Evolutionary conservation across 495 filamentous ascomycete species (phyloP).

Genomic region (Penicillium maclennaniae): DNA sequence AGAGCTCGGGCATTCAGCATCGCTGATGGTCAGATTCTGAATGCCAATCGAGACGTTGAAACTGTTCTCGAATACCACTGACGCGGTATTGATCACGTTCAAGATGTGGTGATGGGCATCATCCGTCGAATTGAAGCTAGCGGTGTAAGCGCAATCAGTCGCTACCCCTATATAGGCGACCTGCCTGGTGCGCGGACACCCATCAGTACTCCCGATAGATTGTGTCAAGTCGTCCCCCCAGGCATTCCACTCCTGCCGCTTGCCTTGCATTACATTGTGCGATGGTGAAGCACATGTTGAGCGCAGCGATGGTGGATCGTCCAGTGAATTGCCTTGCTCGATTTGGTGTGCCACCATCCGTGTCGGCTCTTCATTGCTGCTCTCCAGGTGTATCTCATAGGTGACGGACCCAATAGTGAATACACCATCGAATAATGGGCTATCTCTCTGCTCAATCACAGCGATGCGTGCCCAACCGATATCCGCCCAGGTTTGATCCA

Average conservation of each 20-base stretch:
- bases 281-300: too few relatives aligned
- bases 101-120: slow-evolving; percentile 64
- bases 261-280: background rate
- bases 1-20: slow-evolving; percentile 60
- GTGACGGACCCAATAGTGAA: too few relatives aligned
- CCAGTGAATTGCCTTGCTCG: too few relatives aligned
- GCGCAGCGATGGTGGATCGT: too few relatives aligned
- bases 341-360: too few relatives aligned
- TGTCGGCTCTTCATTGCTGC: too few relatives aligned
- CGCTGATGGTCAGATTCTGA: slow-evolving; percentile 70
- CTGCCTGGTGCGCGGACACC: slow-evolving; percentile 74
- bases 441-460: too few relatives aligned
- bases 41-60: slow-evolving; percentile 89
- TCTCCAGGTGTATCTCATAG: too few relatives aligned
- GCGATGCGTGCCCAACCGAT: too few relatives aligned
- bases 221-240: slow-evolving; percentile 19
- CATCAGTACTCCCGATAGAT: slow-evolving; percentile 69
- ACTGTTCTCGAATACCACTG: slow-evolving; percentile 71
- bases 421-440: too few relatives aligned
- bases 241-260: background rate
- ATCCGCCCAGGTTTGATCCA: too few relatives aligned
- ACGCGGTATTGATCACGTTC: slow-evolving; percentile 74
- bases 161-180: slow-evolving; percentile 85
- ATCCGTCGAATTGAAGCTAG: slow-evolving; percentile 57
- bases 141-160: slow-evolving; percentile 83